Conservation (phyloP, 495 filamentous ascomycete species). For the Trichoderma erinaceum region DNA sequence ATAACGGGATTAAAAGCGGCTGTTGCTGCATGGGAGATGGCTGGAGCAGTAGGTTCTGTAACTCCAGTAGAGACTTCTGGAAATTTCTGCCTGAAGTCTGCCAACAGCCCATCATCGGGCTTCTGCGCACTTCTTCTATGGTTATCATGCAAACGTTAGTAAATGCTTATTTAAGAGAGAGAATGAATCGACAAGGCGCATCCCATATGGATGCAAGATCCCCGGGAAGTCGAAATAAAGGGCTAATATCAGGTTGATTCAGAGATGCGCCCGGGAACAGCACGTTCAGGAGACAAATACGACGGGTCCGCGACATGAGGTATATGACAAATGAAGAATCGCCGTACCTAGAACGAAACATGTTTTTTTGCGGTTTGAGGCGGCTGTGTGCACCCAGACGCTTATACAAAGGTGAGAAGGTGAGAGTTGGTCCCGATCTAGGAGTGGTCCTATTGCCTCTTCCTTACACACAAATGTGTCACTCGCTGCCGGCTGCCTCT, state of each 20-base stretch:
- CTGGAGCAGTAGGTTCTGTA: conserved; percentile 27
- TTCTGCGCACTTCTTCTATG: conserved; percentile 77
- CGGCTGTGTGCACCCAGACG: neutral
- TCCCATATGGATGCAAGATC: too few relatives aligned
- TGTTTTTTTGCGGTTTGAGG: neutral
- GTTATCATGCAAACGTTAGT: neutral
- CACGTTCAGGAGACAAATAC: neutral
- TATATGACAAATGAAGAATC: neutral
- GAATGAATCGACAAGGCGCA: too few relatives aligned
- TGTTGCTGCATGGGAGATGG: conserved; percentile 32
- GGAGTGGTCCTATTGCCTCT: neutral
- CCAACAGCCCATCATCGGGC: conserved; percentile 77
- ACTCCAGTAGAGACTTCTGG: conserved; percentile 50
- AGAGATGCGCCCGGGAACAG: neutral
- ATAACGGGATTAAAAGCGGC: conserved; percentile 36
- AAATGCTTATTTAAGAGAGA: neutral
- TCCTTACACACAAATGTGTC: neutral
- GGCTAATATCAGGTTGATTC: too few relatives aligned
- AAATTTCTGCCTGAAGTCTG: conserved; percentile 74
- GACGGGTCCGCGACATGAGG: neutral
- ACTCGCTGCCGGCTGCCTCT: neutral
- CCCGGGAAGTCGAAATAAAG: too few relatives aligned
- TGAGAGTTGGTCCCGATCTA: neutral
- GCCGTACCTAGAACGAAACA: neutral
- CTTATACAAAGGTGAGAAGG: neutral